These are phyloP conservation scores for Rhypophila decipiens DNA, from an alignment of 495 filamentous ascomycete species.

Conservation along the genomic window DNA sequence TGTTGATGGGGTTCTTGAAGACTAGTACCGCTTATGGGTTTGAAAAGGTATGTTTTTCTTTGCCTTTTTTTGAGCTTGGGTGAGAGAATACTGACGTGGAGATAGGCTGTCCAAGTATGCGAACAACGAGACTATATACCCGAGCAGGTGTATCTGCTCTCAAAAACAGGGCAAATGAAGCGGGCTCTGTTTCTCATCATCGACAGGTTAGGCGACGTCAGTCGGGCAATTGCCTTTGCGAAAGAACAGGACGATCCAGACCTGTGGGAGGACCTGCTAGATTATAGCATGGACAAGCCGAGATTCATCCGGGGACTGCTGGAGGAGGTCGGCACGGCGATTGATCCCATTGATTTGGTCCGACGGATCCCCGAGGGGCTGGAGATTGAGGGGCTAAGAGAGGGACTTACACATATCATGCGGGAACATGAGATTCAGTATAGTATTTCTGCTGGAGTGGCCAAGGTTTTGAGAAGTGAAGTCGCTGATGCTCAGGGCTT, in stretches of 20 bases:
- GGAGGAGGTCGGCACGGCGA: slow-evolving; percentile 87
- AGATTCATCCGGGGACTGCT: slow-evolving; percentile 87
- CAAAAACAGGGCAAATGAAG: slow-evolving; percentile 89
- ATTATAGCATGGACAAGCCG: slow-evolving; percentile 95
- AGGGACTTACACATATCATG: slow-evolving; percentile 78
- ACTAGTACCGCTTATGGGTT: slow-evolving; percentile 77
- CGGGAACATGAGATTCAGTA: slow-evolving; percentile 90
- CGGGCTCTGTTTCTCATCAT: slow-evolving; percentile 86
- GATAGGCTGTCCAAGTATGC: slow-evolving; percentile 66
- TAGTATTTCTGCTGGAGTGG: slow-evolving; percentile 84
- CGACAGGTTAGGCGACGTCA: slow-evolving; percentile 77
- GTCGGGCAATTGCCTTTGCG: slow-evolving; percentile 85
- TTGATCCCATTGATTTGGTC: slow-evolving; percentile 84
- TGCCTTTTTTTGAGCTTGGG: neutral
- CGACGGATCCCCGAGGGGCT: slow-evolving; percentile 85
- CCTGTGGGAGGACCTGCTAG: slow-evolving; percentile 89
- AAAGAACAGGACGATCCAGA: slow-evolving; percentile 86
- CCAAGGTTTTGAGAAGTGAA: slow-evolving; percentile 77
- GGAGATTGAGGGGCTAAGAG: slow-evolving; percentile 80
- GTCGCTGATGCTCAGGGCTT: slow-evolving; percentile 76
- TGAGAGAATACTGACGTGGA: slow-evolving; percentile 5
- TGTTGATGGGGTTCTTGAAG: slow-evolving; percentile 84
- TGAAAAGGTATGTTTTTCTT: slow-evolving; percentile 43
- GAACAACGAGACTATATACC: slow-evolving; percentile 71
- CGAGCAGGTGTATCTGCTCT: slow-evolving; percentile 88